Evolutionary conservation across 73 alveolate genomes (phyloP).

Genomic region (Blepharisma japonicum): DNA sequence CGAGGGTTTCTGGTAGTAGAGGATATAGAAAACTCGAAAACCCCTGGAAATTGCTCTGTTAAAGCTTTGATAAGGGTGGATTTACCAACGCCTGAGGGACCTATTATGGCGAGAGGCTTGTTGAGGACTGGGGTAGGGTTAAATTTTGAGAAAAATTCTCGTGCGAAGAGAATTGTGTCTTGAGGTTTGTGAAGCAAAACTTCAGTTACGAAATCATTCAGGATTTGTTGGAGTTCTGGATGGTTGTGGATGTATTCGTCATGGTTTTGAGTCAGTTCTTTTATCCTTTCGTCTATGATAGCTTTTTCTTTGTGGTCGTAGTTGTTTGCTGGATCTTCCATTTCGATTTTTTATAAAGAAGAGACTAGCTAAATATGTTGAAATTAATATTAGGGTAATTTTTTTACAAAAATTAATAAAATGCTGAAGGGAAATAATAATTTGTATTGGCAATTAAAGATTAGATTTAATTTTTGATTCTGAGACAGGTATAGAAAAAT

Average conservation of each 20-base stretch:
- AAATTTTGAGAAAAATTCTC: conserved; percentile 82
- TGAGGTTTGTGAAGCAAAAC: conserved; percentile 86
- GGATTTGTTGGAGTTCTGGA: conserved; percentile 85
- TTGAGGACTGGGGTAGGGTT: conserved; percentile 81
- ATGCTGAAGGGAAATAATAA: no score
- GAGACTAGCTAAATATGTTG: no score
- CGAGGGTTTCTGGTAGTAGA: conserved; percentile 52
- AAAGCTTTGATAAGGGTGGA: conserved; percentile 56
- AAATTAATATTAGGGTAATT: no score
- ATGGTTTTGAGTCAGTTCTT: conserved; percentile 53
- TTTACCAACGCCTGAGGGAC: conserved; percentile 92
- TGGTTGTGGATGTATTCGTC: conserved; percentile 52
- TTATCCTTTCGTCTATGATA: conserved; percentile 6
- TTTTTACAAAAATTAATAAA: no score
- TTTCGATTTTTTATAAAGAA: no score
- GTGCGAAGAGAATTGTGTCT: conserved; percentile 83
- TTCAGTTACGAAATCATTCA: conserved; percentile 78
- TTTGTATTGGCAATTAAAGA: not conserved
- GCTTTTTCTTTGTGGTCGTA: conserved; percentile 26
- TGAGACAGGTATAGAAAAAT: no score
- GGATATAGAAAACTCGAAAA: conserved; percentile 43
- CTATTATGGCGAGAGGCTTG: conserved; percentile 79
- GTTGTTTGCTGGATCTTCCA: not conserved
- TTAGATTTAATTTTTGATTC: not conserved
- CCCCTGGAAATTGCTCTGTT: conserved; percentile 59